Base-by-base conservation (phyloP, 148 eudicot species). In the Rhododendron molle region DNA sequence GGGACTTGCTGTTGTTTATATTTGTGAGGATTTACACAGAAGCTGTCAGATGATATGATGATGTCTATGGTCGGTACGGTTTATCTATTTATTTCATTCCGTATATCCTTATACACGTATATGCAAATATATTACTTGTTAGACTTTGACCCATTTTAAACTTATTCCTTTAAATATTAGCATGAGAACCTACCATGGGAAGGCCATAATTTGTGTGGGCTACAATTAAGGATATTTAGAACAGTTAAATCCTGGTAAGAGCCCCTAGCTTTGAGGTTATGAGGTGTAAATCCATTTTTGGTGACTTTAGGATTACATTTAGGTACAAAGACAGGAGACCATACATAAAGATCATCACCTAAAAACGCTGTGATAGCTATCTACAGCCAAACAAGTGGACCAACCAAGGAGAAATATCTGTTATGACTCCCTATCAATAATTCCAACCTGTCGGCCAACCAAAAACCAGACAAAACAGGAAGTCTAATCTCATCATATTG, bases 301-400 rank as follows among this genome's bases (percentile, higher is more conserved):
- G 74, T 28, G 36, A 69, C 74, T 69, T 28, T 12, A 69, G 74
- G 18, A 30, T 69, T 69, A 69, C 74, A 26, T 69, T 69, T 30
- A 28, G 38, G 38, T 30, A 30, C 36, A 12, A 30, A 69, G 74
- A 30, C 18, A 67, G 72, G 14, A 69, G 7, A 36, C 74, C 15
- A 69, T 28, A 14, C 8, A 32, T 71, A 15, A 13, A 32, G 38
- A 13, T 71, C 40, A 71, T 12, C 34, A 43, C 49, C 30, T 12
- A 4, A 26, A 78, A 78, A n/a, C 14, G 32, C 26, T 21, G 16
- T 10, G 46, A 36, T 4, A 78, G 81, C 81, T 78, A 44, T 78
- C 56, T 80, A 58, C 87, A 89, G 89, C 91, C 87, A 82, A 71
- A 81, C 92, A 78, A 78, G 81, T 89, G 90, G 90, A 90, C 91